phyloP scores from a whole-genome alignment of 345 rosid species.

The Jatropha curcas region DNA sequence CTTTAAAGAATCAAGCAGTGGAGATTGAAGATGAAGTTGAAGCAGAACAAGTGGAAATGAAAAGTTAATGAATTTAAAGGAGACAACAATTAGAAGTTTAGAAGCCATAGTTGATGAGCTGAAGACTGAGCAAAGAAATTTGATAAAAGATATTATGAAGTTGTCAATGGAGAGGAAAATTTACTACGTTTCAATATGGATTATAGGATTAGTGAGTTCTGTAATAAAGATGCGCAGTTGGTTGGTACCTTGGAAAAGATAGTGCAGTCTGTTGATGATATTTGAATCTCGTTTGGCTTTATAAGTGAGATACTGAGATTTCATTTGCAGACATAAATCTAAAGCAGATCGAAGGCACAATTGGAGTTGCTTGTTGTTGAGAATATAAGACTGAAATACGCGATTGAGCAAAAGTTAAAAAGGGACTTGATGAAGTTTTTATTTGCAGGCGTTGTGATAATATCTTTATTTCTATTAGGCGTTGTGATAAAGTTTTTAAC shows the following conservation, averaged over 20 bases:
- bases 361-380: too few species aligned
- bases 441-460: too few species aligned
- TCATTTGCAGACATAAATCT: too few species aligned
- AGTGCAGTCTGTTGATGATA: conserved; percentile 35
- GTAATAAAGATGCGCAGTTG: conserved; percentile 55
- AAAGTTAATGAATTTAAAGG: conserved; percentile 36
- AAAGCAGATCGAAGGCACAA: too few species aligned
- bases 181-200: conserved; percentile 40
- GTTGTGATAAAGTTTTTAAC: too few species aligned
- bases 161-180: conserved; percentile 46
- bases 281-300: conserved; percentile 9
- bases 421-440: too few species aligned
- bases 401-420: too few species aligned
- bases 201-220: conserved; percentile 50
- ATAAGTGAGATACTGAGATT: conserved; percentile 26
- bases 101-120: conserved; percentile 49
- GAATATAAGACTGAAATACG: too few species aligned
- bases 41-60: conserved; percentile 50
- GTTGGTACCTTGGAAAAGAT: conserved; percentile 42
- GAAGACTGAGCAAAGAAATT: conserved; percentile 41
- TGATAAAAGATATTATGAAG: conserved; percentile 46
- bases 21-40: conserved; percentile 48
- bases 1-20: conserved; percentile 38
- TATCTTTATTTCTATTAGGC: too few species aligned
- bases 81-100: conserved; percentile 43